Evolutionary conservation across 371 early-diverging fungal genomes (phyloP).

Genomic region (Actinomortierella ambigua): DNA sequence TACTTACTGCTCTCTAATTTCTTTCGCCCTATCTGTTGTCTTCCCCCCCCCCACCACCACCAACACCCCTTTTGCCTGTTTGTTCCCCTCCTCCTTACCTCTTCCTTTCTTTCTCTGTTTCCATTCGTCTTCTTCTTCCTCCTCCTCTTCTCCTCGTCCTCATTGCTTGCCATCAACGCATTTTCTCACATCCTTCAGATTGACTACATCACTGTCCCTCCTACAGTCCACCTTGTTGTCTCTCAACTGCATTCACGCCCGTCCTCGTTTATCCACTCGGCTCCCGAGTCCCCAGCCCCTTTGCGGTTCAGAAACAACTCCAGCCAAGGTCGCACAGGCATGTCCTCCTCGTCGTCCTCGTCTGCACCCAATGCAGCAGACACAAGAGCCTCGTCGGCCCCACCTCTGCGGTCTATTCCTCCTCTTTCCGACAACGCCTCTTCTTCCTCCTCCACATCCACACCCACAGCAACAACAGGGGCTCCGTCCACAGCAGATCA

Average conservation of each 20-base stretch:
- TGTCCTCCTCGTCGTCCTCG: not conserved
- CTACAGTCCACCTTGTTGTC: conserved; percentile 33
- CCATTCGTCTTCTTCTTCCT: no score
- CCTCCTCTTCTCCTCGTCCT: not conserved
- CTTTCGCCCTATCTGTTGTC: no score
- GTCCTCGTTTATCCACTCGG: not conserved
- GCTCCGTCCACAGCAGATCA: conserved; percentile 5
- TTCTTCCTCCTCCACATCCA: no score
- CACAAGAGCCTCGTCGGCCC: no score
- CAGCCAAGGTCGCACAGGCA: not conserved
- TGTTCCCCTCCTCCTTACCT: no score
- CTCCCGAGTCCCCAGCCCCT: conserved; percentile 13
- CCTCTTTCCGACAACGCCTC: not conserved
- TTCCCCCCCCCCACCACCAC: no score
- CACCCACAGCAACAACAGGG: conserved; percentile 8
- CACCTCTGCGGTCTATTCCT: no score
- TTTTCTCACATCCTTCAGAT: conserved; percentile 10
- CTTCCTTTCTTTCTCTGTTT: no score
- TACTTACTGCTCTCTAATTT: no score
- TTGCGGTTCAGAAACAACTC: conserved; percentile 17
- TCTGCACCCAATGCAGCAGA: not conserved
- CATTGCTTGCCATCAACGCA: not conserved
- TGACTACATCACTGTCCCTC: conserved; percentile 19
- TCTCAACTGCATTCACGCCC: conserved; percentile 13
- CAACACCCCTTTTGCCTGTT: no score